Base-by-base conservation (phyloP, 345 rosid species). In the Carallia pectinifolia region DNA sequence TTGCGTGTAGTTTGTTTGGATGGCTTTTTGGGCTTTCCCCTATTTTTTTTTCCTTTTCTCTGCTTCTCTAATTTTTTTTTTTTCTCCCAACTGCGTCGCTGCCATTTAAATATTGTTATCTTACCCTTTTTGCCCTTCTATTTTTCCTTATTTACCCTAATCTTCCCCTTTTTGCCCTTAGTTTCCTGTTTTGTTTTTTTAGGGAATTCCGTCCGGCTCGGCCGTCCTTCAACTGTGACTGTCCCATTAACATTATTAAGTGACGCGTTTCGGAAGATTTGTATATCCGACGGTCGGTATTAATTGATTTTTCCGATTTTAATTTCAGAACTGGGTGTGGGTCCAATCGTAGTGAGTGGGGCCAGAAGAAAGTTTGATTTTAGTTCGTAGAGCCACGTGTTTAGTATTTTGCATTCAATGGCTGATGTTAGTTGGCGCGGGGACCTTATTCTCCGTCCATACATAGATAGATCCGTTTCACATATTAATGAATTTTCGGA, bases 21-120 rank as follows among this genome's bases (percentile, higher is more conserved):
- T 72, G 39, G 60, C 64, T 65, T 73, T 63, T 75, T 67, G 48
- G 73, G 68, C 52, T 66, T 70, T 73, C 67, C 40, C 33, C 44
- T 6, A 5, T 3, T 9, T 56, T 13, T 44, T 4, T 3, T 12
- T 0, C 23, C 23, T 23, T 23, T 44, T 44, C 3, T 2, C 13
- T 44, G 12, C 4, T 44, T n/a, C n/a, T n/a, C n/a, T n/a, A n/a
- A n/a, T n/a, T 13, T 15, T 44, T 44, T 4, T 12, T 4, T 13
- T 0, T 12, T 12, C 10, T 44, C 12, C 50, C 2, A 23, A 23
- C 50, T 2, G 50, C 17, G 1, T 40, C 13, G 74, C 61, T 76
- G 39, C 67, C 78, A 69, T 62, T 63, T 76, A 73, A 81, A 83
- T 78, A 76, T 61, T 62, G 65, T 61, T 0, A 10, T 52, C 5